A percentile compares a stretch with the other conserved stretches of the same genome.
These are phyloP conservation scores for Rutstroemia sp. DNA, from an alignment of 2,329 filamentous ascomycete species.

Conservation along the genomic window DNA sequence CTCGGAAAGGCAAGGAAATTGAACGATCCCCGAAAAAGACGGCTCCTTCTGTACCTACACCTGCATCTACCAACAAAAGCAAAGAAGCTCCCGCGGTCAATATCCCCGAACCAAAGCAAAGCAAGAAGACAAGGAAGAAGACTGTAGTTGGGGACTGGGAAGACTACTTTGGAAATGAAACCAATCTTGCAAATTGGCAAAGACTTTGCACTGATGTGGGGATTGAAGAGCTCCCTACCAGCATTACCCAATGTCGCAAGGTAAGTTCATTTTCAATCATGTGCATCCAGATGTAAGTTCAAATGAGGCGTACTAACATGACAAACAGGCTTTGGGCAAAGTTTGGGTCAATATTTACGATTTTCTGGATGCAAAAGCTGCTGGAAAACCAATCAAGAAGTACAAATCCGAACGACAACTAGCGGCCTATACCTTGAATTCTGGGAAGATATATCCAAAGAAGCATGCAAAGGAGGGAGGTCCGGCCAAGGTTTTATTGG, in stretches of 20 bases:
- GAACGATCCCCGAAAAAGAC: no score
- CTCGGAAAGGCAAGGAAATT: no score
- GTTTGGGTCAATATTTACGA: constrained; percentile 44
- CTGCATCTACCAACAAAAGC: no score
- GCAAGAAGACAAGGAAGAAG: constrained; percentile 6
- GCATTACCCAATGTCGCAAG: constrained; percentile 39
- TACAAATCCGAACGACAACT: constrained; percentile 33
- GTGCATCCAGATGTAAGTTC: neutral
- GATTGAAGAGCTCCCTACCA: constrained; percentile 31
- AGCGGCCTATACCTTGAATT: constrained; percentile 30
- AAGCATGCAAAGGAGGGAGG: constrained; percentile 34
- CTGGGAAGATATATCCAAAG: constrained; percentile 39
- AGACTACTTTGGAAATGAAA: constrained; percentile 21
- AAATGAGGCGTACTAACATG: neutral
- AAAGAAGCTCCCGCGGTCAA: no score
- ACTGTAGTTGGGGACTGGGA: constrained; percentile 2
- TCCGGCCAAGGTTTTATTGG: constrained; percentile 34
- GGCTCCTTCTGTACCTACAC: no score
- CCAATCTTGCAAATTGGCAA: constrained; percentile 37
- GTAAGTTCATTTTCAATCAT: constrained; percentile 25
- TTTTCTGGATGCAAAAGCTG: constrained; percentile 32
- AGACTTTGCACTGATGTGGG: constrained; percentile 38
- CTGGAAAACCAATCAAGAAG: constrained; percentile 22
- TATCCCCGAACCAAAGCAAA: no score
- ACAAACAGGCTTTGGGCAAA: constrained; percentile 32